Conservation (phyloP, 306 rosid species). For the Arachis hypogaea region DNA sequence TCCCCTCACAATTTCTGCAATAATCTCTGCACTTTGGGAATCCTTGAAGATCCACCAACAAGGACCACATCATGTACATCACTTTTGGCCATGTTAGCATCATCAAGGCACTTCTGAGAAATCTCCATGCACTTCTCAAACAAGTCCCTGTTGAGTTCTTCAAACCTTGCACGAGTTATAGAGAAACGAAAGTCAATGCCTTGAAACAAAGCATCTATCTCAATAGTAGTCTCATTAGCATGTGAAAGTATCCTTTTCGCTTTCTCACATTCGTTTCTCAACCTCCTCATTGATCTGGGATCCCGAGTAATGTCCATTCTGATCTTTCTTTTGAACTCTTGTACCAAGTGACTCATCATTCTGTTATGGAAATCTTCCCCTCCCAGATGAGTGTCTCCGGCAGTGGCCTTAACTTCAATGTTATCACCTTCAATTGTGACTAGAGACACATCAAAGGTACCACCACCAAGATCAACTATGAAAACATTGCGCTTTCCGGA, state of each 20-base stretch:
- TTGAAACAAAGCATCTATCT: slow-evolving; percentile 37
- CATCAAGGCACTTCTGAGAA: slow-evolving; percentile 47
- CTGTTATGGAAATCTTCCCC: slow-evolving; percentile 22
- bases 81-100: slow-evolving; percentile 60
- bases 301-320: slow-evolving; percentile 35
- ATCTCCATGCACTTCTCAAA: slow-evolving; percentile 53
- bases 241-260: slow-evolving; percentile 55
- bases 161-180: slow-evolving; percentile 47
- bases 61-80: slow-evolving; percentile 46
- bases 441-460: slow-evolving; percentile 34
- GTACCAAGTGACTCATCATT: neutral
- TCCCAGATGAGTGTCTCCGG: slow-evolving; percentile 19
- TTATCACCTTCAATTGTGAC: slow-evolving; percentile 15
- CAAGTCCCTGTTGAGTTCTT: slow-evolving; percentile 43
- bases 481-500: slow-evolving; percentile 14
- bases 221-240: slow-evolving; percentile 47
- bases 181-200: slow-evolving; percentile 1
- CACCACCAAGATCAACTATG: slow-evolving; percentile 33
- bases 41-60: slow-evolving; percentile 48
- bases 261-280: slow-evolving; percentile 42
- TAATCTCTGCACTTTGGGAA: slow-evolving; percentile 58
- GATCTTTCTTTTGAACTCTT: slow-evolving; percentile 28
- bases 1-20: slow-evolving; percentile 49
- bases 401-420: slow-evolving; percentile 20
- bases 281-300: slow-evolving; percentile 40